Percentiles rank a stretch among this genome's conserved stretches.
Conservation (phyloP, 257 asterid genomes). For the Solanum ossicruentum region DNA sequence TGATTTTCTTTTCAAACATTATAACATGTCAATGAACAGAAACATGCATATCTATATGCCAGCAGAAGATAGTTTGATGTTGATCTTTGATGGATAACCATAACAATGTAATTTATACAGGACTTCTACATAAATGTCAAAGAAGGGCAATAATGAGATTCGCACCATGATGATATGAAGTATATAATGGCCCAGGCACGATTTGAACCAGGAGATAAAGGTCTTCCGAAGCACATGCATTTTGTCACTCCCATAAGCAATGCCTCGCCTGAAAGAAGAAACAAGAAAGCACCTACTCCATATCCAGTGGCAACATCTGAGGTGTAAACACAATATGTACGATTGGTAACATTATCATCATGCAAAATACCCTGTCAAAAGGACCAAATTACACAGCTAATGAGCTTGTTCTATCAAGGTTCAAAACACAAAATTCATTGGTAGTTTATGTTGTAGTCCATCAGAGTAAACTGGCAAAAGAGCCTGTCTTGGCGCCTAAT, state of each 20-base stretch:
- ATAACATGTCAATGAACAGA: background rate
- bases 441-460: background rate
- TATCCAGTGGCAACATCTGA: conserved; percentile 91
- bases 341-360: conserved; percentile 40
- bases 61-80: background rate
- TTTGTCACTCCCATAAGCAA: conserved; percentile 83
- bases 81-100: background rate
- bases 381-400: background rate
- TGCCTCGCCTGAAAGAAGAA: conserved; percentile 81
- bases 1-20: background rate
- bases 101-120: too few relatives aligned
- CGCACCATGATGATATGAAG: conserved; percentile 64
- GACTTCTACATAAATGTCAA: background rate
- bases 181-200: conserved; percentile 92
- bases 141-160: background rate
- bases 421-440: background rate
- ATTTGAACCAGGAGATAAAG: conserved; percentile 74
- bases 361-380: conserved; percentile 48
- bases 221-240: conserved; percentile 89
- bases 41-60: background rate
- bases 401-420: background rate
- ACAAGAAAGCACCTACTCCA: conserved; percentile 89
- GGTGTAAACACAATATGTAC: conserved; percentile 73
- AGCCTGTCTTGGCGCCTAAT: background rate
- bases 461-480: background rate